Evolutionary conservation across 106 monocot species (phyloP), one percentile per base, ranked within the genome.

Genomic region (Gastrodia elata): DNA sequence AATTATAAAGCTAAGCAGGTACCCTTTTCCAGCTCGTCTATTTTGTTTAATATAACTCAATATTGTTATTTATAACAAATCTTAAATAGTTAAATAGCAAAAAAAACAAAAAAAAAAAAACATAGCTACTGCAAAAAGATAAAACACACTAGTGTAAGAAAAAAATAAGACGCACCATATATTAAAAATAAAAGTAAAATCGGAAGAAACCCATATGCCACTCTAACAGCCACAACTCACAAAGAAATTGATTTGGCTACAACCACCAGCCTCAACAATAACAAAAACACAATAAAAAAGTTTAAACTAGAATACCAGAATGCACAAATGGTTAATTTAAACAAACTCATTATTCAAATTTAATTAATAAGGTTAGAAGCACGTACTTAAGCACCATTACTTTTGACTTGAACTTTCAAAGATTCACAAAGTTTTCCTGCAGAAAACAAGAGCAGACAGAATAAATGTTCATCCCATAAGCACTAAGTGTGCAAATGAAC

Each of bases 381-480:
- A 61, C 61, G 32, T 61, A 61, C 61, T 61, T 61, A 32, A 61
- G 61, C 61, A 61, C 61, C 61, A 61, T 61, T 32, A 4, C 30
- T 32, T 28, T 24, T 30, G 27, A 61, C 13, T 13, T 61, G 13
- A 10, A 32, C 9, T 61, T 14, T 61, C 27, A 61, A 61, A 61
- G 61, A 13, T 30, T 7, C 22, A 22, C 52, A 13, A 13, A 2
- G 61, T 28, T 30, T 30, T 32, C 61, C 61, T 61, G 2, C 61
- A 61, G n/a, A 30, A n/a, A n/a, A 32, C 27, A 61, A 61, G 3
- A 32, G 30, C 27, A 61, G 32, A 9, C 27, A 2, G 4, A 5
- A 61, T n/a, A n/a, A n/a, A n/a, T n/a, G n/a, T n/a, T n/a, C n/a
- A n/a, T n/a, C n/a, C n/a, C n/a, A n/a, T n/a, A n/a, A n/a, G n/a